Evolutionary conservation across 768 basidiomycete species (phyloP), one percentile per base, ranked within the genome.

Genomic region (Megacollybia marginata): DNA sequence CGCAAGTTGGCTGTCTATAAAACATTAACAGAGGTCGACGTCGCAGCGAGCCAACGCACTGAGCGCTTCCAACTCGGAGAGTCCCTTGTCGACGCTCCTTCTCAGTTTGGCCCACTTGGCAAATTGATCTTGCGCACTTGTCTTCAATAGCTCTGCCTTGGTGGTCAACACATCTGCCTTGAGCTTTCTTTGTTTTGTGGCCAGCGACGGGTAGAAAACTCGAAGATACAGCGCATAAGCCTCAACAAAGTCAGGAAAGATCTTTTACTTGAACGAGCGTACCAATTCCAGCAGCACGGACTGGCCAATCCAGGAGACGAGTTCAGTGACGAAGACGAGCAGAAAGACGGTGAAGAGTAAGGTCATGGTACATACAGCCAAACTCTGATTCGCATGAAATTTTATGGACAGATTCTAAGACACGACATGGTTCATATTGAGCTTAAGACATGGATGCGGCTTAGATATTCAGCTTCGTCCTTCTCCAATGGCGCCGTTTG

Each of bases 391-490:
- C 8, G 38, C 13, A 40, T 2, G 13, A 2, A 18, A 40, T 3
- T 40, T 40, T 18, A 40, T 40, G 38, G 38, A 40, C 2, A 2
- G 5, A 40, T 40, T 40, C 18, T 40, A 15, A 5, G 18, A 40
- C 18, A 40, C 18, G 5, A 40, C 38, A 40, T 40, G 8, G 38
- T 18, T 40, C 38, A 40, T 40, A 40, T 13, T 40, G 23, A 6
- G 23, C 23, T 28, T 28, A 28, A 28, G 6, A 28, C 23, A 28
- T 28, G 38, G 35, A 40, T 15, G 3, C 15, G 38, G 4, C 42
- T 76, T 83, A 95, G 70, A 96, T 85, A 80, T 94, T 94, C 75
- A 98, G 83, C 80, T 98, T 98, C 56, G 95, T 98, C 71, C 95
- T 87, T 67, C 95, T 82, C 95, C 95, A 99, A 79, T 99, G 95